Percentiles rank a stretch among this genome's conserved stretches.
phyloP scores from a whole-genome alignment of 2,329 filamentous ascomycete species.

The Piedraia hortae region DNA sequence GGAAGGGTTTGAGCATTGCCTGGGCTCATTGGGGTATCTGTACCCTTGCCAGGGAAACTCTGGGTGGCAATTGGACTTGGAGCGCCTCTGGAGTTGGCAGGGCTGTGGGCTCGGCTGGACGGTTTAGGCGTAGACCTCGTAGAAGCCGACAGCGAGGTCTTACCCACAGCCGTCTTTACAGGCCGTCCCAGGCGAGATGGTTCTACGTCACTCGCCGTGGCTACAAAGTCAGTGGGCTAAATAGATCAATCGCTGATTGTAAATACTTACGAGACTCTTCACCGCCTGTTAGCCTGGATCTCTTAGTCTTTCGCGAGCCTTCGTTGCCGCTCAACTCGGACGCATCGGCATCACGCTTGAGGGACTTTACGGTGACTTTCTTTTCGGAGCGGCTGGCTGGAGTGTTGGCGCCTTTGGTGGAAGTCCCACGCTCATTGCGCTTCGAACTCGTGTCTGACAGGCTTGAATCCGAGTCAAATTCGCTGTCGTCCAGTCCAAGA shows the following conservation, averaged over 20 bases:
- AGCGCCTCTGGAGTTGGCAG: not conserved
- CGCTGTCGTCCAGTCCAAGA: conserved; percentile 21
- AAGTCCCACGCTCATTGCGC: conserved; percentile 32
- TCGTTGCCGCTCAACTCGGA: conserved; percentile 87
- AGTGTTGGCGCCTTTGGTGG: conserved; percentile 43
- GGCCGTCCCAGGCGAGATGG: conserved; percentile 36
- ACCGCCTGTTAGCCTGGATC: conserved; percentile 8
- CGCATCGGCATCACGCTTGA: conserved; percentile 66
- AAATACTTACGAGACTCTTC: conserved; percentile 6
- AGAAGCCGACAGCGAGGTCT: too few relatives aligned
- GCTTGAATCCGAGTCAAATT: conserved; percentile 20
- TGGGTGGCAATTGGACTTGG: too few relatives aligned
- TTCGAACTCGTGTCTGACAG: conserved; percentile 36
- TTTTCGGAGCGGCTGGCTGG: conserved; percentile 29
- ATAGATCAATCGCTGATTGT: too few relatives aligned
- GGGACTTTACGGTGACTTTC: conserved; percentile 20
- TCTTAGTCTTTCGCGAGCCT: conserved; percentile 38
- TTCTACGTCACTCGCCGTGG: conserved; percentile 40
- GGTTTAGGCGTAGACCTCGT: too few relatives aligned
- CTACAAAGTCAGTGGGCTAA: conserved; percentile 5
- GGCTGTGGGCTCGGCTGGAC: not conserved
- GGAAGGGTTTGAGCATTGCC: conserved; percentile 12
- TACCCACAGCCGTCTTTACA: too few relatives aligned
- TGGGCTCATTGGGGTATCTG: too few relatives aligned
- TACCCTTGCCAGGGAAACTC: too few relatives aligned